These are phyloP conservation scores for Chalciporus pseudorubinellus DNA, from an alignment of 768 basidiomycete genomes.

Conservation along the genomic window DNA sequence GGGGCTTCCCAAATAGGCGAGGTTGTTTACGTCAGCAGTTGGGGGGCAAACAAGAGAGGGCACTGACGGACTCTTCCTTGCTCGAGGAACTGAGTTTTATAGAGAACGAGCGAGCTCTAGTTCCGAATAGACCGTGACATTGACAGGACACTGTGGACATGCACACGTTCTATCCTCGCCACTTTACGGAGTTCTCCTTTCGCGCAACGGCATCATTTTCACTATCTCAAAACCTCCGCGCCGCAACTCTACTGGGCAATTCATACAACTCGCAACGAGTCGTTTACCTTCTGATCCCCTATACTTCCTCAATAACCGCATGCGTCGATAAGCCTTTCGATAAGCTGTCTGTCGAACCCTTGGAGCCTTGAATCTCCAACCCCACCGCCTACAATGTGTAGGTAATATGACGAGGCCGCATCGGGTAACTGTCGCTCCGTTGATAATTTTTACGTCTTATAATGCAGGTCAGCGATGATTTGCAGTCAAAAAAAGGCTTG, in stretches of 20 bases:
- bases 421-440: neutral
- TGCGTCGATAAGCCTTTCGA: neutral
- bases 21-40: constrained; percentile 19
- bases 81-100: constrained; percentile 3
- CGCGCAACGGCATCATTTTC: neutral
- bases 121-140: too few relatives aligned
- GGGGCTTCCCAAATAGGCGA: constrained; percentile 4
- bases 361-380: constrained; percentile 8
- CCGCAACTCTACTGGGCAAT: neutral
- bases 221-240: neutral
- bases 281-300: neutral
- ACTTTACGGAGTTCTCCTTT: constrained; percentile 13
- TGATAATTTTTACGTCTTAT: constrained; percentile 3
- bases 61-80: neutral
- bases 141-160: neutral
- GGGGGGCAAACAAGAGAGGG: neutral
- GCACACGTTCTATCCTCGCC: constrained; percentile 14
- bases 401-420: neutral
- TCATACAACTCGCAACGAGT: neutral
- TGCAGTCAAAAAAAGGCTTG: neutral
- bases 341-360: too few relatives aligned
- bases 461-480: neutral
- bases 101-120: neutral
- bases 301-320: neutral
- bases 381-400: constrained; percentile 6